These are phyloP conservation scores for Acanthamoeba triangularis DNA, from an alignment of 208 protist species.

Conservation along the genomic window DNA sequence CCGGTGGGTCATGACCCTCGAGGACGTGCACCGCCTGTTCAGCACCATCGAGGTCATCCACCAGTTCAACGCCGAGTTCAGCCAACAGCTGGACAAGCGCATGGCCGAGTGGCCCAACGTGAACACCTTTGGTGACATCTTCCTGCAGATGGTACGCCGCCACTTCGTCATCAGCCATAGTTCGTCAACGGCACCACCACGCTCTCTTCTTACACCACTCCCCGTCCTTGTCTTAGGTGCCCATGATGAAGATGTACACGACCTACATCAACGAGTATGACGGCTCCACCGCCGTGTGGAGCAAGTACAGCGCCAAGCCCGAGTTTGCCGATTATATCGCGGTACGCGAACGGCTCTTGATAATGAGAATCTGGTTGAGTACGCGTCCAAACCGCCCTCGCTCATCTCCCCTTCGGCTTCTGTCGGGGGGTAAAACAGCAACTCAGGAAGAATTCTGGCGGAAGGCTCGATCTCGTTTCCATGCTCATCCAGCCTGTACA, in stretches of 20 bases:
- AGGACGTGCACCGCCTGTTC: conserved; percentile 52
- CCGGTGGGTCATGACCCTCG: conserved; percentile 22
- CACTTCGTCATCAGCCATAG: background rate
- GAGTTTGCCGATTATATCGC: conserved; percentile 56
- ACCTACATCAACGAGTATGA: conserved; percentile 68
- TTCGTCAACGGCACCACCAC: background rate
- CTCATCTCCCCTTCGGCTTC: background rate
- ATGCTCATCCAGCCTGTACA: conserved; percentile 67
- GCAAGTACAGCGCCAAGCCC: background rate
- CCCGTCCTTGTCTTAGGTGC: conserved; percentile 14
- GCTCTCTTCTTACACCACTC: background rate
- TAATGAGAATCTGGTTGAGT: background rate
- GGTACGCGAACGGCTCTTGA: background rate
- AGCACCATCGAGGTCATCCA: conserved; percentile 46
- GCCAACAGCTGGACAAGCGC: conserved; percentile 29
- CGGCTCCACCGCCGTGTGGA: background rate
- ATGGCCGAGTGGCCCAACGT: conserved; percentile 62
- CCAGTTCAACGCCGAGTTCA: conserved; percentile 60
- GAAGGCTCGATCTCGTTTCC: background rate
- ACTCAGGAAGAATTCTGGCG: background rate
- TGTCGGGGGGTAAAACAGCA: background rate
- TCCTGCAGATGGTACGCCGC: conserved; percentile 41
- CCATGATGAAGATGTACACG: conserved; percentile 72
- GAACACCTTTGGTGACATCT: conserved; percentile 75
- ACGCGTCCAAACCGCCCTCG: background rate